A percentile compares a stretch with the other conserved stretches of the same genome.
Conservation (phyloP, 1,284 basidiomycete species). For the Neotropicomus parvogracilis region DNA sequence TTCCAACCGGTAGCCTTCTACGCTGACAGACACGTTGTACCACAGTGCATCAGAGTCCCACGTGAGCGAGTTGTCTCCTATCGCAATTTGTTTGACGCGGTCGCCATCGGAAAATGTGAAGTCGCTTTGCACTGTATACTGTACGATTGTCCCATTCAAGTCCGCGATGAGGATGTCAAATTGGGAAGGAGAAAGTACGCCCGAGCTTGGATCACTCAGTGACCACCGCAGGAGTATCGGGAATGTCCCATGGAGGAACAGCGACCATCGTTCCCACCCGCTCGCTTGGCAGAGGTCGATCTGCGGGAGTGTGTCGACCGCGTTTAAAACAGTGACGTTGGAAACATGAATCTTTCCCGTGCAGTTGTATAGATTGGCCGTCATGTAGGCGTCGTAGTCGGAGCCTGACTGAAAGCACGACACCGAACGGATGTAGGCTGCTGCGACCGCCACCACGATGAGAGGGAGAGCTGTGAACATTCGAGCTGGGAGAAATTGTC, state of each 20-base stretch:
- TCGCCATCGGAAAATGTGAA: neutral
- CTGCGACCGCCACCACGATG: neutral
- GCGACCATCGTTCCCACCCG: slow-evolving; percentile 19
- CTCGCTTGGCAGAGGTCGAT: neutral
- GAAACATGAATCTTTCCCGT: slow-evolving; percentile 4
- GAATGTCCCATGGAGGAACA: neutral
- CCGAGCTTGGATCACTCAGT: neutral
- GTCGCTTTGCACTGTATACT: neutral
- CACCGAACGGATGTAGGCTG: neutral
- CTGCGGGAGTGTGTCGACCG: slow-evolving; percentile 15
- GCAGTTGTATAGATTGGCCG: slow-evolving; percentile 14
- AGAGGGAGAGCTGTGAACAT: neutral
- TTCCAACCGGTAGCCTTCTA: slow-evolving; percentile 4
- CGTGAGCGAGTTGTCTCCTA: neutral
- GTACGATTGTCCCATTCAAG: neutral
- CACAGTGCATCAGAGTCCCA: neutral
- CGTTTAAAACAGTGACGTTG: slow-evolving; percentile 10
- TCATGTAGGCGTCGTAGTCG: slow-evolving; percentile 11
- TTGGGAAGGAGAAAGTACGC: neutral
- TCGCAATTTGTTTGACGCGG: neutral
- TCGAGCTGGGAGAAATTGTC: neutral
- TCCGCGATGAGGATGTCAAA: neutral
- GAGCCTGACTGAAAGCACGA: slow-evolving; percentile 10
- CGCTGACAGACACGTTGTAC: neutral
- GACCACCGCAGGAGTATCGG: neutral